Percentiles rank a stretch among this genome's conserved stretches.
Evolutionary conservation across 225 moss, liverwort and hornwort species (phyloP).

Genomic region (Climacium dendroides): DNA sequence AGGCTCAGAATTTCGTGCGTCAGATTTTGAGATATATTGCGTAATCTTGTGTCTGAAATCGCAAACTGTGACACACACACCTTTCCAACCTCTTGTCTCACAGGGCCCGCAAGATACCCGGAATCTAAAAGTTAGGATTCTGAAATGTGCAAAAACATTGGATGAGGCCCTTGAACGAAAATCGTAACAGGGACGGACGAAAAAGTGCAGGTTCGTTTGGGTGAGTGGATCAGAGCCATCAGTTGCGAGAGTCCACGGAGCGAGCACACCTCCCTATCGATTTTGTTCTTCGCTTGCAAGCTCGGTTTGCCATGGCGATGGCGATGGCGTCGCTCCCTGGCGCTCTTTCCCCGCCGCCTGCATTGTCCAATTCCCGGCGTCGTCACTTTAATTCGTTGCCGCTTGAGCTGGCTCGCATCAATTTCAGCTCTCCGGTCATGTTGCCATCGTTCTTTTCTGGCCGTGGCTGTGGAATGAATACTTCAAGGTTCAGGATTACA

Average conservation of each 20-base stretch:
- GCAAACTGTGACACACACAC: neutral
- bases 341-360: neutral
- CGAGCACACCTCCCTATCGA: neutral
- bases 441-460: neutral
- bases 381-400: neutral
- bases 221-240: slow-evolving; percentile 3
- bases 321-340: slow-evolving; percentile 8
- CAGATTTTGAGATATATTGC: neutral
- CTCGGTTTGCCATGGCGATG: neutral
- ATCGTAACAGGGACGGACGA: neutral
- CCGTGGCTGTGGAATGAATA: neutral
- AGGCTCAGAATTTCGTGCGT: neutral
- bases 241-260: neutral
- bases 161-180: neutral
- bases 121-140: neutral
- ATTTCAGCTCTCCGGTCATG: neutral
- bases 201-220: neutral
- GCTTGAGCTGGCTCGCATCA: neutral
- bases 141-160: neutral
- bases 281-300: neutral
- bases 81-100: neutral
- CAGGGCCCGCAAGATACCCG: neutral
- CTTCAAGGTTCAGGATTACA: neutral
- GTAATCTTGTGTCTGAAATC: neutral
- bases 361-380: neutral